These are phyloP conservation scores for Backusella tuberculispora DNA, from an alignment of 192 early-diverging fungal species.

Conservation along the genomic window DNA sequence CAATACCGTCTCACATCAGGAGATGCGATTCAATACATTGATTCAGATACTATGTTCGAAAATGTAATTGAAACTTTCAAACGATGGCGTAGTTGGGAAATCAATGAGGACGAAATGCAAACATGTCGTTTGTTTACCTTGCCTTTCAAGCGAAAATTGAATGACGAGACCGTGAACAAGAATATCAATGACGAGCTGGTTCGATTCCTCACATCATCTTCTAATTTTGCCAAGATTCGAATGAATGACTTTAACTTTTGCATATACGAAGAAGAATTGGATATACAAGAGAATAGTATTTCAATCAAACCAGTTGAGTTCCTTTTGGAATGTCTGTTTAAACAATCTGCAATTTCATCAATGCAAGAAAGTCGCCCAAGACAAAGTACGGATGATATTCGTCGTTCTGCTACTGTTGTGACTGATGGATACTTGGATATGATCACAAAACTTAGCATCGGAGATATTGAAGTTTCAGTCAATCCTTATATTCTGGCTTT, in stretches of 20 bases:
- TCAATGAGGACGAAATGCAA: constrained; percentile 45
- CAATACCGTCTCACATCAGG: constrained; percentile 50
- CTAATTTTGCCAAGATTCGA: constrained; percentile 44
- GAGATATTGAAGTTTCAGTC: constrained; percentile 39
- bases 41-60: constrained; percentile 51
- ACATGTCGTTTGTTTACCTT: constrained; percentile 51
- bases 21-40: constrained; percentile 34
- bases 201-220: constrained; percentile 39
- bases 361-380: background rate
- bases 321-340: constrained; percentile 48
- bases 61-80: constrained; percentile 50
- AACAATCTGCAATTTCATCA: constrained; percentile 10
- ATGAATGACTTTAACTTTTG: constrained; percentile 48
- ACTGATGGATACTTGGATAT: constrained; percentile 51
- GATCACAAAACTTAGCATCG: constrained; percentile 44
- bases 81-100: constrained; percentile 69
- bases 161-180: constrained; percentile 12
- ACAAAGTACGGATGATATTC: constrained; percentile 12
- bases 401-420: background rate
- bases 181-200: constrained; percentile 29
- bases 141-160: constrained; percentile 42
- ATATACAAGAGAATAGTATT: constrained; percentile 52
- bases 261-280: constrained; percentile 51
- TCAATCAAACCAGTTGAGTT: constrained; percentile 38
- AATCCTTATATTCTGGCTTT: constrained; percentile 61